These are phyloP conservation scores for Trichaptum fuscoviolaceum DNA, from an alignment of 768 basidiomycete genomes.

Conservation along the genomic window DNA sequence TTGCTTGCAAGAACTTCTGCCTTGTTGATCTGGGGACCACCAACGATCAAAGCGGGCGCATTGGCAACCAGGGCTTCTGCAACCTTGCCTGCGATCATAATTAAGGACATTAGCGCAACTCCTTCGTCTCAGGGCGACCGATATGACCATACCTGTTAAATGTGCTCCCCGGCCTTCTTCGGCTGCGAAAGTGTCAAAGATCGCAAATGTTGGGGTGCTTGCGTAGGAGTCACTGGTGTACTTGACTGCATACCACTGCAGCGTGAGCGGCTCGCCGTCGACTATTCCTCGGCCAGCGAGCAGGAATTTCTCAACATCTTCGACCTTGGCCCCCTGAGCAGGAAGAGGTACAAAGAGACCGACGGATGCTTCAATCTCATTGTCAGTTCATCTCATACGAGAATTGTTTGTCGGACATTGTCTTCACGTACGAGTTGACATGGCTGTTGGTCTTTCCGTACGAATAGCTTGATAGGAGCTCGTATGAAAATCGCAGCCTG, in stretches of 20 bases:
- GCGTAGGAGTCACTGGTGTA: slow-evolving; percentile 19
- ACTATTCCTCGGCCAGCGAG: slow-evolving; percentile 24
- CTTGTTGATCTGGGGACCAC: slow-evolving; percentile 23
- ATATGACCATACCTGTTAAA: slow-evolving; percentile 12
- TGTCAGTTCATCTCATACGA: neutral
- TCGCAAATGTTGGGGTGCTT: slow-evolving; percentile 22
- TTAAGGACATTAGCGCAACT: neutral
- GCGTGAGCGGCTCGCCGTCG: slow-evolving; percentile 29
- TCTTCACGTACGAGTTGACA: neutral
- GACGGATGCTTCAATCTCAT: slow-evolving; percentile 13
- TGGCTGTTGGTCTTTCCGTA: no score
- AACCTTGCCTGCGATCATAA: slow-evolving; percentile 21
- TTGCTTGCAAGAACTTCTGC: slow-evolving; percentile 28
- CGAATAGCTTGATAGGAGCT: neutral
- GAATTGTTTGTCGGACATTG: neutral
- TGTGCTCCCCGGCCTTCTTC: slow-evolving; percentile 31
- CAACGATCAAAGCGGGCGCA: slow-evolving; percentile 24
- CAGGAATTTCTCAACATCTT: slow-evolving; percentile 27
- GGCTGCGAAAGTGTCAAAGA: slow-evolving; percentile 36
- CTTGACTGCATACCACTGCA: slow-evolving; percentile 35
- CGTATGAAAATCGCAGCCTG: neutral
- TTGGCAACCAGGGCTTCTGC: slow-evolving; percentile 31
- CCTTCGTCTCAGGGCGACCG: neutral
- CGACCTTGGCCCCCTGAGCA: slow-evolving; percentile 20
- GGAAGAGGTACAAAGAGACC: slow-evolving; percentile 27